Percentiles rank a stretch among this genome's conserved stretches.
Evolutionary conservation across 2,329 filamentous ascomycete genomes (phyloP).

Genomic region (Botrytis hyacinthi): DNA sequence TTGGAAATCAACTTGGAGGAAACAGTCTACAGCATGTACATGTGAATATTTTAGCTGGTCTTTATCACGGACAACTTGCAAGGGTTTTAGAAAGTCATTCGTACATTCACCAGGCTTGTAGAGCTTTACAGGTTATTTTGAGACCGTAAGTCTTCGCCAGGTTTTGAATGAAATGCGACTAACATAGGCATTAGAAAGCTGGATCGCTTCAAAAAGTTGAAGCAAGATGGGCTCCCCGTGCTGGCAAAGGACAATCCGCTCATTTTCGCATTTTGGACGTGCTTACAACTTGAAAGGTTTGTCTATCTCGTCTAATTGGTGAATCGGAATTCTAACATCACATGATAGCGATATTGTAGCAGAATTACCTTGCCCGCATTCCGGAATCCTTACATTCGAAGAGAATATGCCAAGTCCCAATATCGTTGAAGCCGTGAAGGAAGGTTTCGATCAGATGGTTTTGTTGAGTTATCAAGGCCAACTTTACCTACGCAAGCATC

Average conservation of each 20-base stretch:
- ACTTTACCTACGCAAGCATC: constrained; percentile 60
- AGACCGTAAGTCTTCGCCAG: constrained; percentile 50
- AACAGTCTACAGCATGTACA: constrained; percentile 82
- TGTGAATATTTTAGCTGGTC: constrained; percentile 75
- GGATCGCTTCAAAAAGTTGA: constrained; percentile 43
- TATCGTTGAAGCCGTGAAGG: constrained; percentile 45
- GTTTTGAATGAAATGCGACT: constrained; percentile 12
- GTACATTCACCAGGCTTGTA: constrained; percentile 56
- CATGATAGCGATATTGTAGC: constrained; percentile 77
- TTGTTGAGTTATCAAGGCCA: constrained; percentile 61
- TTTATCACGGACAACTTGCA: constrained; percentile 87
- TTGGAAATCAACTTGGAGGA: constrained; percentile 78
- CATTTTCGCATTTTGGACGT: constrained; percentile 86
- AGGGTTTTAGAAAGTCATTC: constrained; percentile 81
- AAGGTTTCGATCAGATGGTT: constrained; percentile 48
- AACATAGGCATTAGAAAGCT: constrained; percentile 35
- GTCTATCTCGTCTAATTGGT: constrained; percentile 19
- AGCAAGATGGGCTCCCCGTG: constrained; percentile 18
- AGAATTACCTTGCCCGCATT: constrained; percentile 67
- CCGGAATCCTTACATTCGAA: constrained; percentile 60
- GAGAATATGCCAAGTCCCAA: constrained; percentile 67
- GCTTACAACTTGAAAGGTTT: constrained; percentile 85
- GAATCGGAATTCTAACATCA: constrained; percentile 23
- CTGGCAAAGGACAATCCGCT: constrained; percentile 57
- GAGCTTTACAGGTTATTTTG: constrained; percentile 67